phyloP scores from a whole-genome alignment of 495 filamentous ascomycete species.

The Cudoniella acicularis region DNA sequence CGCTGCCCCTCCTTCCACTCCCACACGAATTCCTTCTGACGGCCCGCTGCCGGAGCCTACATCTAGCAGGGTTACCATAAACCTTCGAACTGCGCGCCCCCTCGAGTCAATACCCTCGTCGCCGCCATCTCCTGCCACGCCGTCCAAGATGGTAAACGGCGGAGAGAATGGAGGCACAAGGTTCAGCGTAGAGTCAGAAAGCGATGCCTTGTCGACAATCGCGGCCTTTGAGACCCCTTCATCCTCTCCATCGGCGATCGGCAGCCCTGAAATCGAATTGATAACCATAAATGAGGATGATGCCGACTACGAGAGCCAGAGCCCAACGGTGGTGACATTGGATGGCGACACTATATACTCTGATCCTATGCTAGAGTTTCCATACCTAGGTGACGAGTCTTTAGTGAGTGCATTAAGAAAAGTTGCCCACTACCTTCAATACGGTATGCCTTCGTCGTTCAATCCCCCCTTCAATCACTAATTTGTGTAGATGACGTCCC shows the following conservation, averaged over 20 bases:
- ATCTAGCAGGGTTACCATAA: slow-evolving; percentile 48
- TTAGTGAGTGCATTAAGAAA: slow-evolving; percentile 14
- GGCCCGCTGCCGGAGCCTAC: slow-evolving; percentile 15
- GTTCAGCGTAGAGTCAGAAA: slow-evolving; percentile 27
- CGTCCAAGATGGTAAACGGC: slow-evolving; percentile 20
- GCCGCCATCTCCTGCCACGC: slow-evolving; percentile 38
- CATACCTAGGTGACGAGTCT: slow-evolving; percentile 4
- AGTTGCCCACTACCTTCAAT: slow-evolving; percentile 17
- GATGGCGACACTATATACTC: slow-evolving; percentile 30
- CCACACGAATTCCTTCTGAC: slow-evolving; percentile 18
- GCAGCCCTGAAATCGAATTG: slow-evolving; percentile 31
- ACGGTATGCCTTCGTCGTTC: slow-evolving; percentile 14
- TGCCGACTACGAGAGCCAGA: slow-evolving; percentile 9
- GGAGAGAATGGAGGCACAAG: slow-evolving; percentile 11
- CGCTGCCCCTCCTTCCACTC: slow-evolving; percentile 24
- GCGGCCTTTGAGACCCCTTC: slow-evolving; percentile 30
- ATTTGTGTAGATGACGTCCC: slow-evolving; percentile 29
- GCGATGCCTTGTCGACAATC: slow-evolving; percentile 22
- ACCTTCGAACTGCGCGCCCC: slow-evolving; percentile 42
- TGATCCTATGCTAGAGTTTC: slow-evolving; percentile 39
- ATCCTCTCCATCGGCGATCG: slow-evolving; percentile 29
- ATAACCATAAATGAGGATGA: slow-evolving; percentile 18
- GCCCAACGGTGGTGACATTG: slow-evolving; percentile 22
- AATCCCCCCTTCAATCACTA: background rate
- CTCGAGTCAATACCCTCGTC: slow-evolving; percentile 40